phyloP scores from a whole-genome alignment of 2,329 filamentous ascomycete genomes.

The Microsporum ferrugineum region DNA sequence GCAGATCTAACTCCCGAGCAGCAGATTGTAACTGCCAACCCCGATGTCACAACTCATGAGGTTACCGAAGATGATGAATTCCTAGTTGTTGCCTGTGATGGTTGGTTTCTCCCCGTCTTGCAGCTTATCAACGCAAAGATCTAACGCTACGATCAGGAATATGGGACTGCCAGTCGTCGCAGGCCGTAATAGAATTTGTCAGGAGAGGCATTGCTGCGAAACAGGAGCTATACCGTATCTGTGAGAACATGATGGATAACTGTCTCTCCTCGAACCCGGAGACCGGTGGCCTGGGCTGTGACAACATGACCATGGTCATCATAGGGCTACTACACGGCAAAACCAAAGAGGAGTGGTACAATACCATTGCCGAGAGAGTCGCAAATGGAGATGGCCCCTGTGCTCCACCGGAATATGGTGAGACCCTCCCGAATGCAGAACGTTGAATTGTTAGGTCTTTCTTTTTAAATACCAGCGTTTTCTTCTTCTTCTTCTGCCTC shows the following conservation, averaged over 20 bases:
- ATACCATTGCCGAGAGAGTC: conserved; percentile 85
- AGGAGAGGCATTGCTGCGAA: conserved; percentile 91
- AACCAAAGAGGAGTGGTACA: conserved; percentile 97
- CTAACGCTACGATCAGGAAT: conserved; percentile 53
- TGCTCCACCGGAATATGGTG: conserved; percentile 98
- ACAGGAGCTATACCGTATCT: conserved; percentile 88
- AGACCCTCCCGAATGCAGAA: conserved; percentile 37
- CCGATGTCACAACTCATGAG: conserved; percentile 85
- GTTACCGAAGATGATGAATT: conserved; percentile 92
- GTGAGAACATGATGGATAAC: conserved; percentile 99
- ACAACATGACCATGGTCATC: conserved; percentile 98
- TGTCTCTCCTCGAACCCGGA: conserved; percentile 96
- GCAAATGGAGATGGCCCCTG: conserved; percentile 95
- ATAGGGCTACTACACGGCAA: conserved; percentile 81
- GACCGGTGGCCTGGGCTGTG: conserved; percentile 92
- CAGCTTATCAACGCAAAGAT: background rate
- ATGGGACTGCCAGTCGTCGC: conserved; percentile 98
- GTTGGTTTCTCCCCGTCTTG: conserved; percentile 42
- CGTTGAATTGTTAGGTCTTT: background rate
- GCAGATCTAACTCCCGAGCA: conserved; percentile 93
- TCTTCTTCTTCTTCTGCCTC: conserved; percentile 15
- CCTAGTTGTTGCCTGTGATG: conserved; percentile 81
- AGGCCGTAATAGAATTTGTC: conserved; percentile 94
- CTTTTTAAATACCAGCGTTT: background rate
- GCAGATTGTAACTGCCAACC: conserved; percentile 95